Percentiles rank a stretch among this genome's conserved stretches.
Evolutionary conservation across 768 basidiomycete genomes (phyloP).

Genomic region (Boletus eberwhitei): DNA sequence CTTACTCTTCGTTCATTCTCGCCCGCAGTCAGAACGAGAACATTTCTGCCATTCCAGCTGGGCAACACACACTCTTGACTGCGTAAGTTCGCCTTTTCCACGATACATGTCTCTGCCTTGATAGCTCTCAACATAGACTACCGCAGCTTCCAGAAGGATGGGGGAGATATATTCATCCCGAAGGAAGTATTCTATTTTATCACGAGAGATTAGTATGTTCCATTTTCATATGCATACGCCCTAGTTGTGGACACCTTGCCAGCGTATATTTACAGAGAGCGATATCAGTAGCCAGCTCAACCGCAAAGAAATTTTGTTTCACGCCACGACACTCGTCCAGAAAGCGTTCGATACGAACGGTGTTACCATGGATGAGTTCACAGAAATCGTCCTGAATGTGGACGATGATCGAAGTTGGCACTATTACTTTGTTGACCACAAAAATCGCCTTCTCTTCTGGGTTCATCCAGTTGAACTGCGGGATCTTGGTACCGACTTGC

Average conservation of each 20-base stretch:
- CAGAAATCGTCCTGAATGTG: not conserved
- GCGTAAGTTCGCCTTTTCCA: not conserved
- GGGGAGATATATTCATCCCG: constrained; percentile 10
- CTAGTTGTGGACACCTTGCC: not conserved
- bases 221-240: not conserved
- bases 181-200: constrained; percentile 9
- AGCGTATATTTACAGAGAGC: constrained; percentile 4
- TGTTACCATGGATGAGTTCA: constrained; percentile 2
- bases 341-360: not conserved
- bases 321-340: constrained; percentile 3
- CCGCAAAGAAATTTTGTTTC: not conserved
- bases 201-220: constrained; percentile 6
- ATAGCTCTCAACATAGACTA: constrained; percentile 1
- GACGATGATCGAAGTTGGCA: too few relatives aligned
- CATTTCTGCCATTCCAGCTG: not conserved
- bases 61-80: constrained; percentile 3
- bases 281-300: not conserved
- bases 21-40: too few relatives aligned
- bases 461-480: too few relatives aligned
- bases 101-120: too few relatives aligned
- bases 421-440: too few relatives aligned
- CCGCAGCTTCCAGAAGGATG: not conserved
- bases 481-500: too few relatives aligned
- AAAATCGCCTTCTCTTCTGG: too few relatives aligned
- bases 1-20: too few relatives aligned